Evolutionary conservation across 192 early-diverging fungal genomes (phyloP).

Genomic region (Spizellomyces sp.): DNA sequence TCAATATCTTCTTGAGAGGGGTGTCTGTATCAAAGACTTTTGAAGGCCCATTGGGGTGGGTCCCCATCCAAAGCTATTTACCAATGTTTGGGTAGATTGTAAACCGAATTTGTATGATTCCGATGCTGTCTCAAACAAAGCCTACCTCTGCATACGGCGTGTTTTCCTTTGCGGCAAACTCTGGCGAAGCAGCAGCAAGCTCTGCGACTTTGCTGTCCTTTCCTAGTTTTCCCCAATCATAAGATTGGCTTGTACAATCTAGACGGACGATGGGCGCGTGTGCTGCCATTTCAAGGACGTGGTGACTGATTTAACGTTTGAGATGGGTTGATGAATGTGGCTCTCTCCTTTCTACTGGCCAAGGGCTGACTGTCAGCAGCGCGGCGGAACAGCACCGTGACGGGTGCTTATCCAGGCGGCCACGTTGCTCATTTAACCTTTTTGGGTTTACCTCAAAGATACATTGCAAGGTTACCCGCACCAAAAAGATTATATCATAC

Average conservation of each 20-base stretch:
- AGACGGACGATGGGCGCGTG: constrained; percentile 30
- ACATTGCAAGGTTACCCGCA: too few species aligned
- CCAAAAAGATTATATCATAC: too few species aligned
- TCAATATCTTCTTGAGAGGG: constrained; percentile 70
- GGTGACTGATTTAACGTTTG: not conserved
- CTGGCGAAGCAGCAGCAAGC: constrained; percentile 65
- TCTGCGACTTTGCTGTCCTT: constrained; percentile 79
- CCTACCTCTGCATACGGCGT: constrained; percentile 89
- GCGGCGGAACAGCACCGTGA: too few species aligned
- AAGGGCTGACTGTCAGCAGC: too few species aligned
- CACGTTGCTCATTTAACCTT: too few species aligned
- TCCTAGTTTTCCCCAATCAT: constrained; percentile 97
- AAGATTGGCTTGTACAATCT: constrained; percentile 73
- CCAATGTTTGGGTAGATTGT: constrained; percentile 5
- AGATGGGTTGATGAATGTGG: not conserved
- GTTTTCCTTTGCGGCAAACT: constrained; percentile 55
- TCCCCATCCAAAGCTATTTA: constrained; percentile 93
- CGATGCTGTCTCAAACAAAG: not conserved
- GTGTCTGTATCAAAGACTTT: constrained; percentile 42
- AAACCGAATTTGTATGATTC: constrained; percentile 1
- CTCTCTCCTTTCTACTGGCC: not conserved
- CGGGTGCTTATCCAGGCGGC: too few species aligned
- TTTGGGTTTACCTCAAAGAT: too few species aligned
- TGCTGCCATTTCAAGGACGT: too few species aligned
- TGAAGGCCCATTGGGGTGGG: constrained; percentile 91